Conservation (phyloP, 2,329 filamentous ascomycete species). For the Botryotinia narcissicola region DNA sequence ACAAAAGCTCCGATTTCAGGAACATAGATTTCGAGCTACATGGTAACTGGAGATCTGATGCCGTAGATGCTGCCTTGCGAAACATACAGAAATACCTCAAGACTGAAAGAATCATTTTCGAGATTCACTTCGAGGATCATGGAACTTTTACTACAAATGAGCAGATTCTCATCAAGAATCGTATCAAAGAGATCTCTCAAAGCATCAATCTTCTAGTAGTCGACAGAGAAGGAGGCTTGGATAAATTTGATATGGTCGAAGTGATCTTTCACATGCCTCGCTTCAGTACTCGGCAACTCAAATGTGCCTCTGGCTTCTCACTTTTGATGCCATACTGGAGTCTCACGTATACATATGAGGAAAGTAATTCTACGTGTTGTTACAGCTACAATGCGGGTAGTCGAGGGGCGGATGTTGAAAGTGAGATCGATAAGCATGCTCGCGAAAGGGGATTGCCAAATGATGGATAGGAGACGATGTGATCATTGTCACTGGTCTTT, state of each 20-base stretch:
- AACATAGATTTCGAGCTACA: neutral
- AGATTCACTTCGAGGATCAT: neutral
- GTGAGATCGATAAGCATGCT: neutral
- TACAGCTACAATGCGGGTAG: accelerated
- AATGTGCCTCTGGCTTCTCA: neutral
- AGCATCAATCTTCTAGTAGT: neutral
- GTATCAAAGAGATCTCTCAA: neutral
- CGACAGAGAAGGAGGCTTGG: neutral
- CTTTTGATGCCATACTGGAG: neutral
- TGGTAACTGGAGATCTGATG: neutral
- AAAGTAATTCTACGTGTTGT: neutral
- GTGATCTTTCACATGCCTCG: neutral
- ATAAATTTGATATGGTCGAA: neutral
- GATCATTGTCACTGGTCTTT: neutral
- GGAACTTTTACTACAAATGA: neutral
- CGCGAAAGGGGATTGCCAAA: neutral
- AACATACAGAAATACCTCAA: neutral
- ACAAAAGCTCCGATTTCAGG: accelerated
- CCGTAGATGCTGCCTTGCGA: neutral
- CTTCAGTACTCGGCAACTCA: neutral
- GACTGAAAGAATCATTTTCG: neutral
- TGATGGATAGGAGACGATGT: neutral
- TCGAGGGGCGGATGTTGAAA: neutral
- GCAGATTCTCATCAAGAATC: neutral
- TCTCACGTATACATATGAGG: neutral